Evolutionary conservation across 257 asterid species (phyloP).

Genomic region (Galeopsis tetrahit): DNA sequence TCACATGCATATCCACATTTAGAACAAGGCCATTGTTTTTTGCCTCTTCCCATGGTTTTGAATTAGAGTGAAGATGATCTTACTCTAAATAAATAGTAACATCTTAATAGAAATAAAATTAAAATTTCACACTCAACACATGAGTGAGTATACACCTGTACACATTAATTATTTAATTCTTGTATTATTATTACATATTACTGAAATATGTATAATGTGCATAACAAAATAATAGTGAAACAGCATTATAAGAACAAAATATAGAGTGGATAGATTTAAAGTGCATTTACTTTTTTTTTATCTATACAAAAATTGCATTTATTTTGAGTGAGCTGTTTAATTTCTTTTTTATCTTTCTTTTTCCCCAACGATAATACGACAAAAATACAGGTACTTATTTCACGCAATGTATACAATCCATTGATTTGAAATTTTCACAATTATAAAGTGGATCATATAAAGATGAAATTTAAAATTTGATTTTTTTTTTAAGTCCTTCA

Average conservation of each 20-base stretch:
- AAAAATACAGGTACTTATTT: slow-evolving; percentile 15
- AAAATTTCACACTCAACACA: not conserved
- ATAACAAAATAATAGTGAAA: not conserved
- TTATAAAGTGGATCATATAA: not conserved
- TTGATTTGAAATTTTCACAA: not conserved
- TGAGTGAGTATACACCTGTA: not conserved
- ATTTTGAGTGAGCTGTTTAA: slow-evolving; percentile 10
- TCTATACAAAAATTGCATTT: too few relatives aligned
- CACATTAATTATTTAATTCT: too few relatives aligned
- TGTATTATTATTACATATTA: not conserved
- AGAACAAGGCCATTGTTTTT: slow-evolving; percentile 38
- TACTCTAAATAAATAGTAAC: not conserved
- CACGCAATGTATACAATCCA: slow-evolving; percentile 21
- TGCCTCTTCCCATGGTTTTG: slow-evolving; percentile 32
- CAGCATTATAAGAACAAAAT: not conserved
- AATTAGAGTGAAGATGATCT: slow-evolving; percentile 17
- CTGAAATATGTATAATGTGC: not conserved
- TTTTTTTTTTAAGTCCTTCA: too few relatives aligned
- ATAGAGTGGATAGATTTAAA: slow-evolving; percentile 23
- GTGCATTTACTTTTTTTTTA: slow-evolving; percentile 7
- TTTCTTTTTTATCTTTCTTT: not conserved
- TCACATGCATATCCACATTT: slow-evolving; percentile 45
- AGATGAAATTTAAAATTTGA: not conserved
- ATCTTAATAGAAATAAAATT: not conserved
- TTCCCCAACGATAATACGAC: too few relatives aligned